These are phyloP conservation scores for Chlorella variabilis DNA, from an alignment of 163 green algal species.

Conservation along the genomic window DNA sequence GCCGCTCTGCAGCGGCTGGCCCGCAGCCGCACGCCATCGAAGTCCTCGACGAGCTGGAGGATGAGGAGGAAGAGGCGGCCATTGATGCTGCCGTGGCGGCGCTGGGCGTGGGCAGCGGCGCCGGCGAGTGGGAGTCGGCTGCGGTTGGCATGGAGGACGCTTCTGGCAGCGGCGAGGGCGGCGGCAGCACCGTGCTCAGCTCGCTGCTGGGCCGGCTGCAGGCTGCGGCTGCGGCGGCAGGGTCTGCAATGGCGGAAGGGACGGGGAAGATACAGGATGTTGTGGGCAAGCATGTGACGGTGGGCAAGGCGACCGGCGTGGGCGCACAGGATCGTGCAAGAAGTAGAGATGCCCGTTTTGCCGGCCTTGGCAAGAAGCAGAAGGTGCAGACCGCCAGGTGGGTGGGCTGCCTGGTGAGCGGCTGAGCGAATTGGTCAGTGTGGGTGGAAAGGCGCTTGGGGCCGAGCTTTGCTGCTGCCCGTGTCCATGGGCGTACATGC, in stretches of 20 bases:
- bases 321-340: neutral
- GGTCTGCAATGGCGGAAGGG: neutral
- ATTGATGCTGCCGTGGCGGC: neutral
- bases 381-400: too few relatives aligned
- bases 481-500: too few relatives aligned
- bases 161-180: neutral
- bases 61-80: neutral
- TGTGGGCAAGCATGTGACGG: conserved; percentile 12
- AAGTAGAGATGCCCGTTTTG: too few relatives aligned
- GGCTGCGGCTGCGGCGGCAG: neutral
- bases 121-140: neutral
- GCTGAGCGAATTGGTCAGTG: too few relatives aligned
- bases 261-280: neutral
- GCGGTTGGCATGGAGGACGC: neutral
- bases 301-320: neutral
- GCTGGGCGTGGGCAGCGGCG: neutral
- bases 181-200: neutral
- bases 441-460: too few relatives aligned
- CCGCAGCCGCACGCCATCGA: neutral
- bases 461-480: too few relatives aligned
- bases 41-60: neutral
- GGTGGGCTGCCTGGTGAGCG: too few relatives aligned
- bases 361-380: too few relatives aligned
- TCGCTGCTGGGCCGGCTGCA: neutral
- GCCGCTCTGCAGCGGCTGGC: too few relatives aligned